Evolutionary conservation across 73 alveolate species (phyloP).

Genomic region (Paramecium pentaurelia): DNA sequence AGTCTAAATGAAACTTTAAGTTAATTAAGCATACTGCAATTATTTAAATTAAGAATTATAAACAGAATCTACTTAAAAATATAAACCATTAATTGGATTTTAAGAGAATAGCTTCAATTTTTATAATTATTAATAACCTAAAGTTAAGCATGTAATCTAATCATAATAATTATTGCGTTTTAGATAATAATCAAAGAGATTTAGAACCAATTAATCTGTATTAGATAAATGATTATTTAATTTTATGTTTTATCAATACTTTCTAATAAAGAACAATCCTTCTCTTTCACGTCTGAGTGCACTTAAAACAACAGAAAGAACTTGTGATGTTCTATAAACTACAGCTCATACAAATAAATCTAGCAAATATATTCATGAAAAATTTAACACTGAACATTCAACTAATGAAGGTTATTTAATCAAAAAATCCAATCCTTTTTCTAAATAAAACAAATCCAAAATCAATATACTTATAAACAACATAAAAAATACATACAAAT

Average conservation of each 20-base stretch:
- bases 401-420: not conserved
- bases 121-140: not conserved
- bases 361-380: not conserved
- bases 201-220: not conserved
- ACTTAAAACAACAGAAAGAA: not conserved
- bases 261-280: not conserved
- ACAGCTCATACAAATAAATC: conserved; percentile 2
- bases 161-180: not conserved
- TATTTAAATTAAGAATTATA: not conserved
- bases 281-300: not conserved
- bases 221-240: not conserved
- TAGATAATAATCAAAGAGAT: not conserved
- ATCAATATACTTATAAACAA: not conserved
- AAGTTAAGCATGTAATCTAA: not conserved
- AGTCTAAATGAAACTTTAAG: not conserved
- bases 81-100: not conserved
- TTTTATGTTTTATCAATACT: conserved; percentile 5
- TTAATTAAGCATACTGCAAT: not conserved
- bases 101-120: not conserved
- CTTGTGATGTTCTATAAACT: not conserved
- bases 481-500: not conserved
- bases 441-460: not conserved
- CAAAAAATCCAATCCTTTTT: not conserved
- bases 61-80: not conserved
- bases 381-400: not conserved